Conservation (phyloP, 306 rosid genomes). For the Vachellia pachyceras region DNA sequence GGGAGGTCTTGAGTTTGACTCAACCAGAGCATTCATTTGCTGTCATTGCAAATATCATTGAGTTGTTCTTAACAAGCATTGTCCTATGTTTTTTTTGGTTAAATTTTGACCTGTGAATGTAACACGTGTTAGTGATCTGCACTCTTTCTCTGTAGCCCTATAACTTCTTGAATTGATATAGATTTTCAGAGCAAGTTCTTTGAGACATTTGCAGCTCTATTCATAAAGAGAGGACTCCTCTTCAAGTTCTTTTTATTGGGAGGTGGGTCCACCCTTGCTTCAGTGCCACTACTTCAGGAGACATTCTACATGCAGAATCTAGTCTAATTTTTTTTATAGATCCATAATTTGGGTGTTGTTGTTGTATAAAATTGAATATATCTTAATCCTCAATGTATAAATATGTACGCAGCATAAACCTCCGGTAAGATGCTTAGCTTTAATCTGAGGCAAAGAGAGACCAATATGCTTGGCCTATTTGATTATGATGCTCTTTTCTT, state of each 20-base stretch:
- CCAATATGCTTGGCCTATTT: conserved; percentile 22
- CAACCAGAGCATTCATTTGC: too few relatives aligned
- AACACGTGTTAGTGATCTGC: neutral
- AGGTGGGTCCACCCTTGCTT: conserved; percentile 83
- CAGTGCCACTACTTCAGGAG: conserved; percentile 83
- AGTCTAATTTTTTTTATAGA: conserved; percentile 33
- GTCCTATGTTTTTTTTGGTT: neutral
- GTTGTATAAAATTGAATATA: conserved; percentile 43
- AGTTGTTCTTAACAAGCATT: neutral
- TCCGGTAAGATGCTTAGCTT: conserved; percentile 36
- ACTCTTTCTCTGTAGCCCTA: neutral
- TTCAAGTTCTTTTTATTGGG: conserved; percentile 81
- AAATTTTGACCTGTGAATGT: neutral
- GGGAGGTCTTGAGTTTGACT: too few relatives aligned
- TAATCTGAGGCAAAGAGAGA: neutral
- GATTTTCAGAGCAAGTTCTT: conserved; percentile 80
- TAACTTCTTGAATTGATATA: neutral
- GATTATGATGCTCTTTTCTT: neutral
- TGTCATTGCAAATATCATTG: neutral
- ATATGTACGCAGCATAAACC: conserved; percentile 36
- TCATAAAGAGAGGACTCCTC: conserved; percentile 82
- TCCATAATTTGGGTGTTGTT: conserved; percentile 21
- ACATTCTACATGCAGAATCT: conserved; percentile 86
- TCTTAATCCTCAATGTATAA: conserved; percentile 48
- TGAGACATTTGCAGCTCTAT: conserved; percentile 86